These are phyloP conservation scores for Dentipellis sp. DNA, from an alignment of 768 basidiomycete genomes.

Conservation along the genomic window DNA sequence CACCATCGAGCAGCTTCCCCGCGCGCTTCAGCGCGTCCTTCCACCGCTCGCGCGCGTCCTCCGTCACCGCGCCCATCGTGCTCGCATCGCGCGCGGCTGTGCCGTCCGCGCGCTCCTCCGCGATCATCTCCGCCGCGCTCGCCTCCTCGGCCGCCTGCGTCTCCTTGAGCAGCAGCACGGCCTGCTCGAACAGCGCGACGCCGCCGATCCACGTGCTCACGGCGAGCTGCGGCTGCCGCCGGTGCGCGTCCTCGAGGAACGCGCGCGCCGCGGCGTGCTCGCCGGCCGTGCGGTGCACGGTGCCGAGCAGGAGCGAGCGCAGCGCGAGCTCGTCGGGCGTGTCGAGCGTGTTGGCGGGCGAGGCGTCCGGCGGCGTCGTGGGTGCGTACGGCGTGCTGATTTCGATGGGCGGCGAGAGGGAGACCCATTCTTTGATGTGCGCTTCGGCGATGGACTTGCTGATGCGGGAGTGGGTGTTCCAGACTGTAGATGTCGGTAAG, in stretches of 20 bases:
- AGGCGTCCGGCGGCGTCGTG: not conserved
- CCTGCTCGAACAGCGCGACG: conserved; percentile 60
- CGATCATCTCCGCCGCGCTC: conserved; percentile 5
- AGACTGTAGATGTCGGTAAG: conserved; percentile 36
- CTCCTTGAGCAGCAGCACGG: conserved; percentile 61
- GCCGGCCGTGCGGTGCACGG: conserved; percentile 50
- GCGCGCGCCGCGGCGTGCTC: conserved; percentile 33
- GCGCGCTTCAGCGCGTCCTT: conserved; percentile 36
- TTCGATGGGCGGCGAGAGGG: conserved; percentile 36
- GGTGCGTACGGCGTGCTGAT: conserved; percentile 22
- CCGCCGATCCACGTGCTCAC: conserved; percentile 61
- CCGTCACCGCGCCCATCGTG: conserved; percentile 1
- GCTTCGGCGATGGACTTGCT: conserved; percentile 40
- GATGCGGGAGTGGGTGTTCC: conserved; percentile 70
- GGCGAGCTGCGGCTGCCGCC: conserved; percentile 29
- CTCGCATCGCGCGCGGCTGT: conserved; percentile 6
- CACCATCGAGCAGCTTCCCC: conserved; percentile 40
- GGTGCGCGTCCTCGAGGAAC: conserved; percentile 44
- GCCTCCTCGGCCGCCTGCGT: conserved; percentile 23
- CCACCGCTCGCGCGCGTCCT: conserved; percentile 29
- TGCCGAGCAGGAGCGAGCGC: conserved; percentile 60
- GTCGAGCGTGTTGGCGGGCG: conserved; percentile 36
- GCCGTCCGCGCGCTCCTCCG: conserved; percentile 13
- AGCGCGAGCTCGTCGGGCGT: conserved; percentile 64
- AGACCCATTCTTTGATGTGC: conserved; percentile 47